These are phyloP conservation scores for Penicillium ucsense DNA, from an alignment of 495 filamentous ascomycete genomes.

Conservation along the genomic window DNA sequence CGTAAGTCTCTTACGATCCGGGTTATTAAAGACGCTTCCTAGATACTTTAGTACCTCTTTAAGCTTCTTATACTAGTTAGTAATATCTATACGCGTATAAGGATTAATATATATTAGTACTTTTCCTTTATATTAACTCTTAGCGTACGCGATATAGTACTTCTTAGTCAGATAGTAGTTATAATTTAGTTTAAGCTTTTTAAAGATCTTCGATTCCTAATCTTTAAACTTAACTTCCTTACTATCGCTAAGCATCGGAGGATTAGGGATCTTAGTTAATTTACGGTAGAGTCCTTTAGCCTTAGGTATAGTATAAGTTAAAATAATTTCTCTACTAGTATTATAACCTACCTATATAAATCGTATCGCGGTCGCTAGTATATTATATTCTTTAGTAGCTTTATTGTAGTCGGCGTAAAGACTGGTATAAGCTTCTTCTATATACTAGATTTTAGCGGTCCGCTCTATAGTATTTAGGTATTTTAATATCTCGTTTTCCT, in stretches of 20 bases:
- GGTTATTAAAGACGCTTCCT: too few relatives aligned
- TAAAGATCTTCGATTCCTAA: too few relatives aligned
- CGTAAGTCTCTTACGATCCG: too few relatives aligned
- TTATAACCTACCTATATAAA: background rate
- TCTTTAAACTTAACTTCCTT: background rate
- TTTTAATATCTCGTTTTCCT: too few relatives aligned
- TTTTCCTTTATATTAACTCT: background rate
- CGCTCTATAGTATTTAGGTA: too few relatives aligned
- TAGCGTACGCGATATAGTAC: too few relatives aligned
- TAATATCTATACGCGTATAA: too few relatives aligned
- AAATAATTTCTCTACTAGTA: background rate
- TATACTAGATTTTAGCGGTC: too few relatives aligned
- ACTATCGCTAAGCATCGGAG: background rate
- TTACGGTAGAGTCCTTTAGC: background rate
- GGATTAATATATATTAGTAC: background rate
- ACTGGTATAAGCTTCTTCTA: background rate
- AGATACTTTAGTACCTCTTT: too few relatives aligned
- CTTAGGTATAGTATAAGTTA: background rate
- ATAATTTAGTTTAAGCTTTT: too few relatives aligned
- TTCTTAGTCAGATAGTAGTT: background rate
- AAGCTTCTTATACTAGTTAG: too few relatives aligned
- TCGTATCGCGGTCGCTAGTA: background rate
- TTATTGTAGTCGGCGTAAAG: background rate
- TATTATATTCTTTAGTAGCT: background rate
- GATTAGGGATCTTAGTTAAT: background rate